Evolutionary conservation across 306 rosid species (phyloP).

Genomic region (Cucumis melo): DNA sequence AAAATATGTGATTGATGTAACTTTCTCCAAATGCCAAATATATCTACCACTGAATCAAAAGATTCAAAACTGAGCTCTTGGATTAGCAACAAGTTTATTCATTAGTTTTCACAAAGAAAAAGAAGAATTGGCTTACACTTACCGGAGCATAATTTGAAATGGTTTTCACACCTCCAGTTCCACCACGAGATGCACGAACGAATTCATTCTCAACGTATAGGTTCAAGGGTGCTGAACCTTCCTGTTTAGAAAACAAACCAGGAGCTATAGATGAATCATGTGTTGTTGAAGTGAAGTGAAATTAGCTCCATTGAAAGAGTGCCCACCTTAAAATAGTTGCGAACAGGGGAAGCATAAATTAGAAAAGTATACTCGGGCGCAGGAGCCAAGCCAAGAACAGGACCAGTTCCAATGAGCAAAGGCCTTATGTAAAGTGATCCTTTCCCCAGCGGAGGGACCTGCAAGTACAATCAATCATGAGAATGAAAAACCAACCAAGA

Average conservation of each 20-base stretch:
- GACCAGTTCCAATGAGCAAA: conserved; percentile 72
- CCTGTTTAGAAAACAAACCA: conserved; percentile 21
- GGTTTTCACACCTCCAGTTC: conserved; percentile 71
- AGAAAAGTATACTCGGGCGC: conserved; percentile 73
- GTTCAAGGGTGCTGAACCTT: conserved; percentile 73
- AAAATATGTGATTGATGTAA: neutral
- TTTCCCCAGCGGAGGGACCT: conserved; percentile 82
- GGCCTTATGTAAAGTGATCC: conserved; percentile 83
- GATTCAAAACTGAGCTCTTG: neutral
- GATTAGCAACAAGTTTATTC: neutral
- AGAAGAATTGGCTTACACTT: neutral
- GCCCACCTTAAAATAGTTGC: conserved; percentile 71
- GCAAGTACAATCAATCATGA: neutral
- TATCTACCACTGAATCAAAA: too few relatives aligned
- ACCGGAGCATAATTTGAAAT: conserved; percentile 85
- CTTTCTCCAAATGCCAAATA: neutral
- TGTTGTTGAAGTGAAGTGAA: neutral
- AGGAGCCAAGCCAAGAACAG: conserved; percentile 64
- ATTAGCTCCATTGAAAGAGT: neutral
- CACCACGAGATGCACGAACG: conserved; percentile 70
- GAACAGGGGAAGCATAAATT: conserved; percentile 76
- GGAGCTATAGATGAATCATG: neutral
- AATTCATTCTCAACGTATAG: conserved; percentile 63
- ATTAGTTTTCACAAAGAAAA: neutral
- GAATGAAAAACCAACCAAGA: neutral